phyloP scores from a whole-genome alignment of 805 yeast species.

The Nakazawaea ernobii region DNA sequence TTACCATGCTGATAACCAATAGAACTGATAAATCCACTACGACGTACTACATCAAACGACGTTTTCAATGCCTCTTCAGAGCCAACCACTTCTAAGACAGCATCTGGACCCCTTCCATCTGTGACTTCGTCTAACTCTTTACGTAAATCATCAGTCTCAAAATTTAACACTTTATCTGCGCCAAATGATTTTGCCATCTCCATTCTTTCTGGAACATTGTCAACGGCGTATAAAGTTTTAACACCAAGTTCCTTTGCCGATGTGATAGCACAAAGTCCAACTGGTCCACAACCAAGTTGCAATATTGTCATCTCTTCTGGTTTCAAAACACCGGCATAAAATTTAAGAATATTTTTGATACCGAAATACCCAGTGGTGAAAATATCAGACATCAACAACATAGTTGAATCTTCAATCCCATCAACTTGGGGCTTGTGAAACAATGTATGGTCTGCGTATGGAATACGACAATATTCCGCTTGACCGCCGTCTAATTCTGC shows the following conservation, averaged over 20 bases:
- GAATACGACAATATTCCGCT: slow-evolving; percentile 57
- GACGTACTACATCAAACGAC: slow-evolving; percentile 48
- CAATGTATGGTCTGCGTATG: slow-evolving; percentile 47
- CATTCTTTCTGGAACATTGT: slow-evolving; percentile 41
- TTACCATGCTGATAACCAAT: slow-evolving; percentile 58
- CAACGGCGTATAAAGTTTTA: slow-evolving; percentile 39
- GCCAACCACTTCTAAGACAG: slow-evolving; percentile 57
- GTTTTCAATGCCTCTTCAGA: slow-evolving; percentile 42
- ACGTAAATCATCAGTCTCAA: slow-evolving; percentile 34
- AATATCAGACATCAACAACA: slow-evolving; percentile 57
- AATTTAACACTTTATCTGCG: slow-evolving; percentile 37
- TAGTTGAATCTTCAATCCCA: slow-evolving; percentile 34
- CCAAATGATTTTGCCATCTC: slow-evolving; percentile 40
- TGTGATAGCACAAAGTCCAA: slow-evolving; percentile 47
- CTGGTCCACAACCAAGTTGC: slow-evolving; percentile 59
- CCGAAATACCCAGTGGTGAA: slow-evolving; percentile 62
- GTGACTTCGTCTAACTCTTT: slow-evolving; percentile 24
- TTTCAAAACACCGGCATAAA: slow-evolving; percentile 14
- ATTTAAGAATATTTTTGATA: slow-evolving; percentile 38
- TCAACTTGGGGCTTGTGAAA: slow-evolving; percentile 32
- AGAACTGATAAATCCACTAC: slow-evolving; percentile 52
- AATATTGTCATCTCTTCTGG: slow-evolving; percentile 35
- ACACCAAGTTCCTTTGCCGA: slow-evolving; percentile 40
- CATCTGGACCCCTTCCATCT: slow-evolving; percentile 50
- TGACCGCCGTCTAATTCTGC: slow-evolving; percentile 54